Evolutionary conservation across 2,329 filamentous ascomycete genomes (phyloP), one percentile per base, ranked within the genome.

Genomic region (Stagonosporopsis tanaceti): DNA sequence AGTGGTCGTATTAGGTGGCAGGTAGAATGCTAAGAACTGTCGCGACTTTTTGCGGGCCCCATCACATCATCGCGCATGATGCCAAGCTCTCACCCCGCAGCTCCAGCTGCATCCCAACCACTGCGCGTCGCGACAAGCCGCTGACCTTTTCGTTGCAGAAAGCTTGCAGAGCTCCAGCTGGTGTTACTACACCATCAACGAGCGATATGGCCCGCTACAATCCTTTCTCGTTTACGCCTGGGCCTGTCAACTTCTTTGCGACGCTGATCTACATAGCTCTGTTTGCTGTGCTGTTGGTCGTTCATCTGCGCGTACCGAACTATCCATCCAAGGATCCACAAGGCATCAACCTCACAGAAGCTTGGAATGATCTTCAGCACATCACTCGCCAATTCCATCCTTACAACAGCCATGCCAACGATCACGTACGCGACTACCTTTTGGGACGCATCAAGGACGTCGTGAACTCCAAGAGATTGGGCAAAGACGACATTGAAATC

Each of bases 341-440:
- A 8, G 93, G 92, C 17, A 79, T 96, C 69, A 92, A 97, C 69
- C 79, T 98, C 50, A 89, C 89, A 2, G 88, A 96, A 77, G 92
- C 94, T 35, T 98, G 93, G 93, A 78, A 82, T 12, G 93, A 98
- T 72, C 82, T 99, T 30, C 87, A 92, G 59, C 80, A 83, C 53
- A 83, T 99, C 46, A 94, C 90, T 32, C 82, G 82, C 62, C 82
- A 83, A 1, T 95, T 90, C 72, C 95, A 97, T 73, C 94, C 95
- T 0, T 97, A 92, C 80, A 97, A 97, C 78, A 93, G 90, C 65
- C 88, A 83, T 57, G 83, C 86, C 59, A 98, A 97, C 73, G 93
- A 97, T 66, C 80, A 87, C 24, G 88, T 97, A 32, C 88, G 91
- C 60, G 80, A 85, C 32, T 97, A 89, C 82, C 80, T 98, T 32